Conservation (phyloP, 176 grass and related monocot genomes). For the Oryza coarctata region DNA sequence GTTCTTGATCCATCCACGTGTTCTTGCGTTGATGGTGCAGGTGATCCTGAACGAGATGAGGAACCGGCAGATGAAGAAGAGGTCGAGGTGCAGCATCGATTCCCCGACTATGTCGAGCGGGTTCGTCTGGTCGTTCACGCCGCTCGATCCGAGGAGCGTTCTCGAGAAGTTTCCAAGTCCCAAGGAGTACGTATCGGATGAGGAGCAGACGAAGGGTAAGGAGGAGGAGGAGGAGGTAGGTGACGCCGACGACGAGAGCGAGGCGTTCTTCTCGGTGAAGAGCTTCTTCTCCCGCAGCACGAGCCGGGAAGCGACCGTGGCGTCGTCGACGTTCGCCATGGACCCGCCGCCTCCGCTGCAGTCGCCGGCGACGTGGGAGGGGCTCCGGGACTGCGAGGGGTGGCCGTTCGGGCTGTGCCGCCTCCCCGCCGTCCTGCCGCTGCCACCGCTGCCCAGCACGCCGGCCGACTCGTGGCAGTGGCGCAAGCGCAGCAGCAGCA, state of each 20-base stretch:
- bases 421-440: constrained; percentile 38
- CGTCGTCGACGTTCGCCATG: constrained; percentile 36
- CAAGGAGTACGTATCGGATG: constrained; percentile 1
- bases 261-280: constrained; percentile 87
- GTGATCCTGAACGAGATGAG: constrained; percentile 76
- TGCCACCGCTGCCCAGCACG: constrained; percentile 75
- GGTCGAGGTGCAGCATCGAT: constrained; percentile 37
- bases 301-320: constrained; percentile 49
- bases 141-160: constrained; percentile 31
- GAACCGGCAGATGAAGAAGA: constrained; percentile 61
- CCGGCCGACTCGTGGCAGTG: constrained; percentile 88
- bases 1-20: not conserved
- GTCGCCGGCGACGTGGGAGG: constrained; percentile 41
- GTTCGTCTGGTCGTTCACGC: constrained; percentile 54
- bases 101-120: constrained; percentile 24
- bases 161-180: constrained; percentile 32
- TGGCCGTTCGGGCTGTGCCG: constrained; percentile 95
- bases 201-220: constrained; percentile 14
- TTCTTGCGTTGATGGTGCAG: constrained; percentile 33
- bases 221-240: constrained; percentile 3
- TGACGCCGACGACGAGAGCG: constrained; percentile 62
- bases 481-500: constrained; percentile 52
- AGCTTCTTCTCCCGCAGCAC: constrained; percentile 83
- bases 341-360: constrained; percentile 13
- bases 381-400: constrained; percentile 72